Percentiles rank a stretch among this genome's conserved stretches.
Conservation (phyloP, 1,139 yeast species). For the Suhomyces kunorum region DNA sequence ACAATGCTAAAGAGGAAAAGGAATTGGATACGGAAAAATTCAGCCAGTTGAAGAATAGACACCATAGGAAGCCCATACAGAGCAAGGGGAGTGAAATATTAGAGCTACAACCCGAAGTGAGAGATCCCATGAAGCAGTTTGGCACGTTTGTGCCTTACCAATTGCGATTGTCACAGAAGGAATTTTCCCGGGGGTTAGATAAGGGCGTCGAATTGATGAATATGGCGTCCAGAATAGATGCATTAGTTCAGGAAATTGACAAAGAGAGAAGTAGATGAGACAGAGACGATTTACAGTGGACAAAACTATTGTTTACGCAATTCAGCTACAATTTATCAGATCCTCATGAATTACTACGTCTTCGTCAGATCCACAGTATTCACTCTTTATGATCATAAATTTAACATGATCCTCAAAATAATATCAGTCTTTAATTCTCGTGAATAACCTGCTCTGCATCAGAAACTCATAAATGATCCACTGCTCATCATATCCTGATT, state of each 20-base stretch:
- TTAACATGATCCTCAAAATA: too few relatives aligned
- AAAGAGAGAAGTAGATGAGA: too few relatives aligned
- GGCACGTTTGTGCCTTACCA: slow-evolving; percentile 51
- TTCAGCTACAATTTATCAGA: too few relatives aligned
- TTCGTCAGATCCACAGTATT: too few relatives aligned
- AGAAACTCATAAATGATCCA: too few relatives aligned
- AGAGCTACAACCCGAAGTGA: background rate
- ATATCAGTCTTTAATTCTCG: too few relatives aligned
- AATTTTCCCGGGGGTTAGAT: slow-evolving; percentile 34
- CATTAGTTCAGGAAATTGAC: slow-evolving; percentile 11
- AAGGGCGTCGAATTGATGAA: slow-evolving; percentile 31
- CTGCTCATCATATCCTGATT: too few relatives aligned
- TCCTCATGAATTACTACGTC: too few relatives aligned
- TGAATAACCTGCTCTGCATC: too few relatives aligned
- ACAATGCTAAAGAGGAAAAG: background rate
- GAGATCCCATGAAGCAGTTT: slow-evolving; percentile 52
- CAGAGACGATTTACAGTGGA: too few relatives aligned
- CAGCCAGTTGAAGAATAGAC: background rate
- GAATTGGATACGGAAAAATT: slow-evolving; percentile 2
- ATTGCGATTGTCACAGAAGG: slow-evolving; percentile 40
- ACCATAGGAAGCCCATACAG: slow-evolving; percentile 5
- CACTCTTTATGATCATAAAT: too few relatives aligned
- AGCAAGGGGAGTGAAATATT: background rate
- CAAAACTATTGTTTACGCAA: too few relatives aligned
- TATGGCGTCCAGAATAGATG: slow-evolving; percentile 24